Percentiles rank a stretch among this genome's conserved stretches.
These are phyloP conservation scores for Mycena filopes DNA, from an alignment of 768 basidiomycete species.

Conservation along the genomic window DNA sequence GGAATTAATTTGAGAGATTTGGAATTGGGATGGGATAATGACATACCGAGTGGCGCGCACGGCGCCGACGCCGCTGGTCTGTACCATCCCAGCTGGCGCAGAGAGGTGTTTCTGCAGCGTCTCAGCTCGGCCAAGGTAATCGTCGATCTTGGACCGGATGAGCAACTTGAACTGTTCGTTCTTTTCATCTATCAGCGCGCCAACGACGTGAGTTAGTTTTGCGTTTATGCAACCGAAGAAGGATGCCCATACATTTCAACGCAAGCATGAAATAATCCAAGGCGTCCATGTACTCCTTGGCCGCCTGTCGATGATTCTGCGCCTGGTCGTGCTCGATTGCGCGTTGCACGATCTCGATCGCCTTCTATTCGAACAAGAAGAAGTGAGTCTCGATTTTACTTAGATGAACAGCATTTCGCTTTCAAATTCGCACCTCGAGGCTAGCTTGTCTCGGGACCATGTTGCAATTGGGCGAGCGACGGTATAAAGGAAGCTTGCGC, in stretches of 20 bases:
- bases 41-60: background rate
- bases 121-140: constrained; percentile 82
- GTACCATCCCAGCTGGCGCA: constrained; percentile 60
- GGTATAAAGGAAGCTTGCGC: no score
- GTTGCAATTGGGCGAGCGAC: background rate
- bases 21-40: background rate
- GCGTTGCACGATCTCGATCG: constrained; percentile 79
- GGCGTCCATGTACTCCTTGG: constrained; percentile 81
- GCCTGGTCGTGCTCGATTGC: constrained; percentile 81
- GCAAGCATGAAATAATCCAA: constrained; percentile 90
- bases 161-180: constrained; percentile 80
- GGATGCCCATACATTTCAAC: constrained; percentile 64
- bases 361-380: constrained; percentile 37
- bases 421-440: constrained; percentile 3
- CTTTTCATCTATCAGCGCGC: constrained; percentile 78
- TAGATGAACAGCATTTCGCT: background rate
- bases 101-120: constrained; percentile 76
- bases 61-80: background rate
- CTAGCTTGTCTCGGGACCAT: constrained; percentile 13
- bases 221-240: background rate
- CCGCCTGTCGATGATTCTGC: constrained; percentile 82
- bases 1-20: no score
- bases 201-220: background rate
- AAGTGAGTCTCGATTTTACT: no score
- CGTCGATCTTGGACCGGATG: constrained; percentile 76